Percentiles rank a stretch among this genome's conserved stretches.
Evolutionary conservation across 2,329 filamentous ascomycete genomes (phyloP).

Genomic region (Endoconidiophora polonica): DNA sequence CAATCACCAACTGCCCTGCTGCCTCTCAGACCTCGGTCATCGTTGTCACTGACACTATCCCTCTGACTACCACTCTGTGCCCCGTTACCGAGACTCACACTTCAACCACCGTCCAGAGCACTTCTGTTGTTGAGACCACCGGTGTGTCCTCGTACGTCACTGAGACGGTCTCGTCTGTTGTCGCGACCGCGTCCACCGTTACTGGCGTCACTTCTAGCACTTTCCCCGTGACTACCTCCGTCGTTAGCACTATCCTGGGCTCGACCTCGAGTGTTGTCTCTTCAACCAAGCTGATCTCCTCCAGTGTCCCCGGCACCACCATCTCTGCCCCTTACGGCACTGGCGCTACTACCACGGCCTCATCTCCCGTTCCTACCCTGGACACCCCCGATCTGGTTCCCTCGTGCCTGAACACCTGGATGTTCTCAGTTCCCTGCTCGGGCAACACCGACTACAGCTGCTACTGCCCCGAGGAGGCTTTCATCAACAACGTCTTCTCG

Average conservation of each 20-base stretch:
- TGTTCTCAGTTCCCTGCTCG: constrained; percentile 55
- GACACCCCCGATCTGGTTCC: constrained; percentile 59
- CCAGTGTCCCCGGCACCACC: constrained; percentile 34
- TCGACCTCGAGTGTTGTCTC: constrained; percentile 30
- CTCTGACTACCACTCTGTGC: constrained; percentile 44
- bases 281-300: constrained; percentile 26
- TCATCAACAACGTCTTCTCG: constrained; percentile 62
- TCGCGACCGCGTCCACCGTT: constrained; percentile 13
- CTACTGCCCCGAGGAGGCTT: constrained; percentile 68
- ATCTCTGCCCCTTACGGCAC: constrained; percentile 14
- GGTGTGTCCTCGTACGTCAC: constrained; percentile 13
- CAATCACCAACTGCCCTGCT: constrained; percentile 32
- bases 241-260: constrained; percentile 33
- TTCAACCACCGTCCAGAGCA: constrained; percentile 21
- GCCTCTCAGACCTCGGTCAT: constrained; percentile 27
- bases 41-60: constrained; percentile 35
- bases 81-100: constrained; percentile 39
- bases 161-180: constrained; percentile 12
- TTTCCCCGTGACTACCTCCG: constrained; percentile 32
- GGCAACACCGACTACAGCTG: constrained; percentile 71
- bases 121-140: constrained; percentile 13
- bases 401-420: constrained; percentile 82
- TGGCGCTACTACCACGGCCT: constrained; percentile 13
- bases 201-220: constrained; percentile 29
- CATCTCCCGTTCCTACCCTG: constrained; percentile 22